Evolutionary conservation across 345 rosid species (phyloP).

Genomic region (Eutrema heterophyllum): DNA sequence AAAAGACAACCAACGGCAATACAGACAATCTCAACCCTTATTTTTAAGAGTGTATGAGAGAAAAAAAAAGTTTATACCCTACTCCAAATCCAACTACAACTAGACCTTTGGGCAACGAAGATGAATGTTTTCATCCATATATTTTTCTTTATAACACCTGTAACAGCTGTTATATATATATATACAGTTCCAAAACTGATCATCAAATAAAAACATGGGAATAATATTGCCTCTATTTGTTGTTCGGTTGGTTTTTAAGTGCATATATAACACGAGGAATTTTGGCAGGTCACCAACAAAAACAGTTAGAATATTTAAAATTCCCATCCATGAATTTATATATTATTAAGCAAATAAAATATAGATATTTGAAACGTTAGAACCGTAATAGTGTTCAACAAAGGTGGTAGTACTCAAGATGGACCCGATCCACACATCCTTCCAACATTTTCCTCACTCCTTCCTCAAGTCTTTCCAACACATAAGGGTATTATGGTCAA

Average conservation of each 20-base stretch:
- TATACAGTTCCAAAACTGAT: not conserved
- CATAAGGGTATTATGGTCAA: constrained; percentile 3
- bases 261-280: constrained; percentile 33
- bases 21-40: too few relatives aligned
- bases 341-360: not conserved
- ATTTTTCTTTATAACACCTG: not conserved
- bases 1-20: too few relatives aligned
- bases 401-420: constrained; percentile 24
- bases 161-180: not conserved
- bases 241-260: constrained; percentile 1
- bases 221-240: not conserved
- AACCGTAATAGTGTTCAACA: constrained; percentile 17
- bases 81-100: too few relatives aligned
- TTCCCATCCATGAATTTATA: not conserved
- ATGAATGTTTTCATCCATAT: not conserved
- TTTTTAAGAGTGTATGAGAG: too few relatives aligned
- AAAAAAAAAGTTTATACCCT: too few relatives aligned
- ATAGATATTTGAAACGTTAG: not conserved
- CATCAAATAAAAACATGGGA: not conserved
- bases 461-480: constrained; percentile 10
- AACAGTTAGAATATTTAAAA: not conserved
- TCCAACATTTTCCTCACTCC: not conserved
- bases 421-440: constrained; percentile 17
- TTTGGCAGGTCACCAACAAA: constrained; percentile 36
- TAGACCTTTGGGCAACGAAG: not conserved